Percentiles rank a stretch among this genome's conserved stretches.
phyloP scores from a whole-genome alignment of 768 basidiomycete genomes.

The Psilocybe azurescens region DNA sequence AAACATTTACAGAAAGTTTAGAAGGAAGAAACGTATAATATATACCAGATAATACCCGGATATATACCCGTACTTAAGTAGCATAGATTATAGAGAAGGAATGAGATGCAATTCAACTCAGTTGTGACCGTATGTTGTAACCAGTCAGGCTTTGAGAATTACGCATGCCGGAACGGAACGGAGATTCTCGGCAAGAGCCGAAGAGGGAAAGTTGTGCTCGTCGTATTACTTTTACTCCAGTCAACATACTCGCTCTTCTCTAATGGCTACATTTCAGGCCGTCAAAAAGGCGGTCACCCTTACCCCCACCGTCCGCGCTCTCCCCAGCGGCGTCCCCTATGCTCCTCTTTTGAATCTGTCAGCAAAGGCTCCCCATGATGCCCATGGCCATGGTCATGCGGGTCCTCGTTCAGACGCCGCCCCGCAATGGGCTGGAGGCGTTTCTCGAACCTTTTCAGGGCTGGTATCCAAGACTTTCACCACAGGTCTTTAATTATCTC shows the following conservation, averaged over 20 bases:
- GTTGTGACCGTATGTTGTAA: neutral
- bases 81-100: neutral
- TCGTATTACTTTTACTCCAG: constrained; percentile 29
- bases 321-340: constrained; percentile 80
- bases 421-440: constrained; percentile 66
- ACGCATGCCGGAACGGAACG: constrained; percentile 44
- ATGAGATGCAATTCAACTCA: neutral
- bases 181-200: constrained; percentile 45
- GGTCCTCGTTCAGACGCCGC: constrained; percentile 66
- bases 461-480: constrained; percentile 69
- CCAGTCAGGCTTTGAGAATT: neutral
- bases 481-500: constrained; percentile 52
- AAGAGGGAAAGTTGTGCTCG: constrained; percentile 26
- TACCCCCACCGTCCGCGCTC: constrained; percentile 78
- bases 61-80: constrained; percentile 1
- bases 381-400: constrained; percentile 62
- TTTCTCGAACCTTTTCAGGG: constrained; percentile 54
- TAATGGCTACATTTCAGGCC: constrained; percentile 75
- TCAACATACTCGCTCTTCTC: constrained; percentile 28
- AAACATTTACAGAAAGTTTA: constrained; percentile 47
- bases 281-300: constrained; percentile 85
- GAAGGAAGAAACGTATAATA: constrained; percentile 6
- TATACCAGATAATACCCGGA: neutral
- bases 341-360: constrained; percentile 79
- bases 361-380: constrained; percentile 68